Base-by-base conservation (phyloP, 495 filamentous ascomycete species). In the Copromyces sp. region DNA sequence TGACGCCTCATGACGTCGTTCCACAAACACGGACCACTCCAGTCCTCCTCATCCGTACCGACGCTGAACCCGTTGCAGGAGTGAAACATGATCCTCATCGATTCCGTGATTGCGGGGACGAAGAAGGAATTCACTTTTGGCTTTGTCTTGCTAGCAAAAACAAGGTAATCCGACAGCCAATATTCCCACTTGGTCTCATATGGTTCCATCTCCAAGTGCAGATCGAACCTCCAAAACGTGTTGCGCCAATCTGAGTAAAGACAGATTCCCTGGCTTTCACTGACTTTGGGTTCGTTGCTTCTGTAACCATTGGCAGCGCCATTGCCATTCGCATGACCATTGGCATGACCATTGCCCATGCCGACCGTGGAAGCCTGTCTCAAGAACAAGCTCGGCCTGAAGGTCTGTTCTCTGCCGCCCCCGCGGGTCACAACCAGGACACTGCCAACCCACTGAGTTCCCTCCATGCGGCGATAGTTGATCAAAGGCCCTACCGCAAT, bases 31-130 rank as follows among this genome's bases (percentile, higher is more conserved):
- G 91, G 89, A 0, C 95, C 95, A 61, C 89, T 88, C 89, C 90
- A 97, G 42, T 89, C 91, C 2, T 93, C 87, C 82, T 94, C 90
- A 79, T 97, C 92, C 8, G 93, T 97, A 68, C 94, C 94, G 37
- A 97, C 93, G 53, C 92, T 95, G 82, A 98, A 97, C 68, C 95
- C 95, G 83, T 97, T 98, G 83, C 94, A 97, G 38, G 93, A 97
- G 82, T 97, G 91, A 82, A 98, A 97, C 87, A 97, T 93, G 73
- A 97, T 91, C 74, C 94, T 89, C 94, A 98, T 97, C 32, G 92
- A 94, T 81, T 97, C 90, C 38, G 88, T 82, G 68, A 84, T 83
- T 3, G 93, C 91, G 3, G 95, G 95, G 17, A 97, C 87, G 69
- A 87, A 91, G 80, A 97, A 97, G 72, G 75, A 75, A 73, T 87